These are phyloP conservation scores for Trypanosoma mega DNA, from an alignment of 208 protist species.

Conservation along the genomic window DNA sequence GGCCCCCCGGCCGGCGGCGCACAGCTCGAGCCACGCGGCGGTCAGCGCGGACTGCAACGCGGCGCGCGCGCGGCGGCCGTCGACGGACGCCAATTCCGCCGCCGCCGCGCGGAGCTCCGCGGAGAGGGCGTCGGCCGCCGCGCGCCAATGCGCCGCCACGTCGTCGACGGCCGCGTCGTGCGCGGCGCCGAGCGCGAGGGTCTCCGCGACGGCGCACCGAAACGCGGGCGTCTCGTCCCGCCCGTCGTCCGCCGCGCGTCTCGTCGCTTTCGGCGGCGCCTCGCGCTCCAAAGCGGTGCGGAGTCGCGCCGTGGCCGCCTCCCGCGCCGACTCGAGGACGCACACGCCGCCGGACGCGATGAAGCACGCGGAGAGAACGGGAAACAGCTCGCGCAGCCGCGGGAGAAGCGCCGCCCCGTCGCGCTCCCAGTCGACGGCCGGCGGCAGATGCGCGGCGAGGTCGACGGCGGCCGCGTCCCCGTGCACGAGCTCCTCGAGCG, in stretches of 20 bases:
- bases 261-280: not conserved
- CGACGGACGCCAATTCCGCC: constrained; percentile 33
- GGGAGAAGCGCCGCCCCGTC: constrained; percentile 43
- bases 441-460: constrained; percentile 41
- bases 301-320: constrained; percentile 30
- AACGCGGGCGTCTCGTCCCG: not conserved
- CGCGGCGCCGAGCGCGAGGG: constrained; percentile 22
- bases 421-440: constrained; percentile 45
- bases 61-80: constrained; percentile 38
- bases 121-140: constrained; percentile 33
- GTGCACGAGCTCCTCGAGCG: constrained; percentile 47
- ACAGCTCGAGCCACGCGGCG: constrained; percentile 43
- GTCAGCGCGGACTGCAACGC: constrained; percentile 42
- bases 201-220: not conserved
- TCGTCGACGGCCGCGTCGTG: constrained; percentile 39
- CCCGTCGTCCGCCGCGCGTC: not conserved
- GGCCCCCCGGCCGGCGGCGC: constrained; percentile 44
- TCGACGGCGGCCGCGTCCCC: constrained; percentile 50
- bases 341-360: constrained; percentile 38
- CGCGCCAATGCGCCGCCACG: constrained; percentile 36
- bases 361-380: constrained; percentile 38
- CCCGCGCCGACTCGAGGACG: constrained; percentile 33
- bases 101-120: constrained; percentile 29
- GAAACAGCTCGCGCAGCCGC: constrained; percentile 57
- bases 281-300: constrained; percentile 17